Base-by-base conservation (phyloP, 2,329 filamentous ascomycete species). In the Emmonsia crescens region DNA sequence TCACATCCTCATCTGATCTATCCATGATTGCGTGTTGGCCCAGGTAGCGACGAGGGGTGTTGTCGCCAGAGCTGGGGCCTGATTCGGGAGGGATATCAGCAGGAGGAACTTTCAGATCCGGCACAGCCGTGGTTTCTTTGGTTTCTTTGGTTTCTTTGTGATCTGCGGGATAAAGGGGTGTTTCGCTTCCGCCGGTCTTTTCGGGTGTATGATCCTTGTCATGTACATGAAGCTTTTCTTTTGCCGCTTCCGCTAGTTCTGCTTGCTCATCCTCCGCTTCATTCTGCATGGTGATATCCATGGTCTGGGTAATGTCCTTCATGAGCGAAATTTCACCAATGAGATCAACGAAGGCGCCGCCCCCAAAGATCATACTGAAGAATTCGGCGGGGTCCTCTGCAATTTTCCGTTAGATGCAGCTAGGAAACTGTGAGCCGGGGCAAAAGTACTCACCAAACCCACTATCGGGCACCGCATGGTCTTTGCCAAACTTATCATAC, bases 241-340 rank as follows among this genome's bases (percentile, higher is more conserved):
- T 77, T n/a, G 79, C 79, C 2, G 78, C 79, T 19, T 82, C 80
- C 5, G 81, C 82, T 44, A 81, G 78, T 33, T 80, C 77, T 2
- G 74, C 80, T 2, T 78, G 77, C 54, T 83, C 85, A 64, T 87
- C 85, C 67, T 89, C 87, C 69, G 91, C 89, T 74, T 85, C 85
- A 64, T 86, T 86, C 61, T 89, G 82, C 86, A 91, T 93, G 24
- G 91, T 92, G 67, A 99, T 97, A 71, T 99, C 94, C 93, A 99
- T 97, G 52, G 92, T 96, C 71, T 91, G 91, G 21, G 93, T 97
- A 60, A 99, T 82, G 72, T 99, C 94, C 79, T 96, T 97, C 89
- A 99, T 96, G 62, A 99, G 85, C 58, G 90, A 94, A 68, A 99
- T 96, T 81, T 99, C 94, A 67, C 94, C 94, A 71, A 99, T 97